phyloP scores from a whole-genome alignment of 2,329 filamentous ascomycete genomes.

The Orbilia brochopaga region DNA sequence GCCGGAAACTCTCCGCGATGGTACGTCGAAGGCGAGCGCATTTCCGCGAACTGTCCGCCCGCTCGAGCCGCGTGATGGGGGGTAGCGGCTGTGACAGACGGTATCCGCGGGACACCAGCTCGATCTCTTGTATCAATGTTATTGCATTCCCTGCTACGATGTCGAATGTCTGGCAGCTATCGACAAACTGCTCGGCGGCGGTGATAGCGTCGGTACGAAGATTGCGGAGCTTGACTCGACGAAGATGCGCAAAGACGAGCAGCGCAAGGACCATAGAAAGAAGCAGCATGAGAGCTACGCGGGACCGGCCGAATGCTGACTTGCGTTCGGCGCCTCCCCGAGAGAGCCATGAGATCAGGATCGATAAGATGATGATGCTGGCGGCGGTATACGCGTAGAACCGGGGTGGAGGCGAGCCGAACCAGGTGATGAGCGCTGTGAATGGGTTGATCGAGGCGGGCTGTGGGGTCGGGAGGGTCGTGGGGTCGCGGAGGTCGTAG shows the following conservation, averaged over 20 bases:
- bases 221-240: constrained; percentile 80
- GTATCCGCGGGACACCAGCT: constrained; percentile 89
- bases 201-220: constrained; percentile 75
- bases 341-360: constrained; percentile 53
- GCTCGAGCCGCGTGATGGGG: constrained; percentile 89
- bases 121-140: constrained; percentile 89
- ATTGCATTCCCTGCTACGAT: constrained; percentile 76
- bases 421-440: constrained; percentile 35
- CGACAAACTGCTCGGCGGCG: constrained; percentile 71
- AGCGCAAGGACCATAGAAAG: constrained; percentile 64
- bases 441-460: constrained; percentile 18
- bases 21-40: constrained; percentile 79
- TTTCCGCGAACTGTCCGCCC: constrained; percentile 76
- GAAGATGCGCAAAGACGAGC: constrained; percentile 73
- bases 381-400: constrained; percentile 52
- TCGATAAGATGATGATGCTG: constrained; percentile 53
- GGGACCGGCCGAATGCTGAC: constrained; percentile 65
- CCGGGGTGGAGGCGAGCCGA: constrained; percentile 35
- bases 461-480: constrained; percentile 30
- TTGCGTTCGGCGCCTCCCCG: constrained; percentile 60
- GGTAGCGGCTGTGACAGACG: constrained; percentile 85
- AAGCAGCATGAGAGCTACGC: constrained; percentile 61
- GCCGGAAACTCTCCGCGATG: constrained; percentile 72
- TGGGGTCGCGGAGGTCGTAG: constrained; percentile 53
- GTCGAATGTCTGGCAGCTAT: constrained; percentile 80